A percentile compares a stretch with the other conserved stretches of the same genome.
phyloP scores from a whole-genome alignment of 352 stramenopile genomes.

The Phytophthora foliorum region DNA sequence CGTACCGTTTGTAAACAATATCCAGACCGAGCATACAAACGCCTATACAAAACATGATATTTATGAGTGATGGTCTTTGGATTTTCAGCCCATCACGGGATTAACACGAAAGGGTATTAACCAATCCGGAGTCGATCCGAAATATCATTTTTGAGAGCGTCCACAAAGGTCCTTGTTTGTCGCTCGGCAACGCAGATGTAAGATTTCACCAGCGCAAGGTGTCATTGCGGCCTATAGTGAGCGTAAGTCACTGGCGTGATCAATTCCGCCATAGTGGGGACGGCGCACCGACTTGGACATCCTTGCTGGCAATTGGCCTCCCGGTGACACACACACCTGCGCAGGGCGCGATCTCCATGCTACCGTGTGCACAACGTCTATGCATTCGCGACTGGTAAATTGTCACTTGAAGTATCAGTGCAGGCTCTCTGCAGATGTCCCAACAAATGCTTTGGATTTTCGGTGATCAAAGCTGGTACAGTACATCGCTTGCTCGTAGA shows the following conservation, averaged over 20 bases:
- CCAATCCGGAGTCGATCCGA: conserved; percentile 1
- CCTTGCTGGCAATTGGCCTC: no score
- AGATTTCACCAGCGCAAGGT: no score
- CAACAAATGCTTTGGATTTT: conserved; percentile 6
- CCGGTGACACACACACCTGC: no score
- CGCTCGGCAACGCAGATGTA: neutral
- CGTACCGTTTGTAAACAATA: neutral
- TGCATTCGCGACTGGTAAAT: conserved; percentile 22
- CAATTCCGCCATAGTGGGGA: no score
- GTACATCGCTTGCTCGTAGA: neutral
- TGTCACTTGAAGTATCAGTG: conserved; percentile 8
- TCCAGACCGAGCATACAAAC: conserved; percentile 7
- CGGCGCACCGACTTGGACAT: no score
- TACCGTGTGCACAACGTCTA: conserved; percentile 3
- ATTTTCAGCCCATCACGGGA: conserved; percentile 24
- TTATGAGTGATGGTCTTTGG: conserved; percentile 33
- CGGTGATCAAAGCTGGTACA: neutral
- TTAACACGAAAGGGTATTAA: conserved; percentile 7
- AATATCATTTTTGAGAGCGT: conserved; percentile 3
- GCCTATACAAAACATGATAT: conserved; percentile 39
- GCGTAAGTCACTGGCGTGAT: no score
- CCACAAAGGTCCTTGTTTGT: conserved; percentile 1
- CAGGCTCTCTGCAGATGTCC: conserved; percentile 15
- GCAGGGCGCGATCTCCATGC: no score
- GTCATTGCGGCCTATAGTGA: no score